These are phyloP conservation scores for Fusarium agapanthi DNA, from an alignment of 2,329 filamentous ascomycete species.

Conservation along the genomic window DNA sequence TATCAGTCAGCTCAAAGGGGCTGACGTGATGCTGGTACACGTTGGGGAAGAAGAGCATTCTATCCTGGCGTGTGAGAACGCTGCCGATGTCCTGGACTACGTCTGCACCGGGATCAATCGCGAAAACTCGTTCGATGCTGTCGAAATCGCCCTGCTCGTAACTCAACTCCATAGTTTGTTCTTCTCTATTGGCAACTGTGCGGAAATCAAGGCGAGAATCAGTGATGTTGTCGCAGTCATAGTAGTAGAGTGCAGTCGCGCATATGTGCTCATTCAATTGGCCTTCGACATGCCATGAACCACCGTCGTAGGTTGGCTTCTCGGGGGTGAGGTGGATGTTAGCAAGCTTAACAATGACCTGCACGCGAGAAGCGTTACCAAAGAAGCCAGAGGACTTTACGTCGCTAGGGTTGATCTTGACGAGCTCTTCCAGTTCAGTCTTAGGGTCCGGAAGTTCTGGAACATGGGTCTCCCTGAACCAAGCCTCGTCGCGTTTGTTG, in stretches of 20 bases:
- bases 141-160: slow-evolving; percentile 48
- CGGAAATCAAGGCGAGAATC: slow-evolving; percentile 61
- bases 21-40: slow-evolving; percentile 60
- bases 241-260: slow-evolving; percentile 70
- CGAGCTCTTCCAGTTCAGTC: neutral
- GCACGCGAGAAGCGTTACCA: slow-evolving; percentile 51
- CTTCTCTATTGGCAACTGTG: slow-evolving; percentile 48
- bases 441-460: slow-evolving; percentile 9
- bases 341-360: slow-evolving; percentile 71
- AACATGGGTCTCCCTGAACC: slow-evolving; percentile 43
- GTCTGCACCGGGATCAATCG: slow-evolving; percentile 33
- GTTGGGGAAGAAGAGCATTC: slow-evolving; percentile 66
- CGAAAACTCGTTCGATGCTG: slow-evolving; percentile 49
- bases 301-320: slow-evolving; percentile 61
- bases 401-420: slow-evolving; percentile 27
- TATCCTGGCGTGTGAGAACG: slow-evolving; percentile 56
- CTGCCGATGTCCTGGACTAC: slow-evolving; percentile 53
- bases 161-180: slow-evolving; percentile 35
- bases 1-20: slow-evolving; percentile 62
- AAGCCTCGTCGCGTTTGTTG: slow-evolving; percentile 37
- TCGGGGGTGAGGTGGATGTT: slow-evolving; percentile 69
- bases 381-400: slow-evolving; percentile 44
- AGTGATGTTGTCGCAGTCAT: slow-evolving; percentile 68
- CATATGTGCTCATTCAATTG: slow-evolving; percentile 69
- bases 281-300: slow-evolving; percentile 65